Percentiles rank a stretch among this genome's conserved stretches.
These are phyloP conservation scores for Nasturtium officinale DNA, from an alignment of 345 rosid species.

Conservation along the genomic window DNA sequence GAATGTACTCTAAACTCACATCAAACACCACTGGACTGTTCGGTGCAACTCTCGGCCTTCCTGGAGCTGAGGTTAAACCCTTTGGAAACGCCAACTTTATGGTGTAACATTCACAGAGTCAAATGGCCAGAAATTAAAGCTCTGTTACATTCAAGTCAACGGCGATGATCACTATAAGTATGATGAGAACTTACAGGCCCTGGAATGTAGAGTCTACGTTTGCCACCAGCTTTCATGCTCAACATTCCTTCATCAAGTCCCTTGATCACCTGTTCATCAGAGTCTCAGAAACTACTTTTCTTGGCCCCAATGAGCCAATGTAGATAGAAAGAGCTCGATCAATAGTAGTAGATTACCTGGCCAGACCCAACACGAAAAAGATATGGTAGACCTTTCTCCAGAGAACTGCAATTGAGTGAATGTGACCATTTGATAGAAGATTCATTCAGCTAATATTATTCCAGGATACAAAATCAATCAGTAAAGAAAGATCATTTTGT, in stretches of 20 bases:
- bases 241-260: constrained; percentile 95
- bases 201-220: constrained; percentile 88
- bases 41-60: constrained; percentile 95
- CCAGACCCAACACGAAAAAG: constrained; percentile 87
- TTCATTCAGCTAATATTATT: constrained; percentile 32
- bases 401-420: constrained; percentile 62
- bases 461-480: background rate
- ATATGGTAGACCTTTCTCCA: constrained; percentile 80
- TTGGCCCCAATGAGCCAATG: background rate
- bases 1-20: constrained; percentile 87
- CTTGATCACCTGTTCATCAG: constrained; percentile 70
- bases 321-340: background rate
- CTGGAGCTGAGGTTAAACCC: constrained; percentile 88
- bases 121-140: constrained; percentile 7
- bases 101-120: constrained; percentile 6
- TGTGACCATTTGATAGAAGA: constrained; percentile 27
- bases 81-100: constrained; percentile 92
- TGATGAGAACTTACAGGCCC: constrained; percentile 61
- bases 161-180: background rate
- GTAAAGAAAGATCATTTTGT: background rate
- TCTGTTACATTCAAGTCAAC: background rate
- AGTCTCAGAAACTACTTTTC: background rate
- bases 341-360: constrained; percentile 55
- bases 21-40: constrained; percentile 87
- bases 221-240: constrained; percentile 90